Percentiles rank a stretch among this genome's conserved stretches.
Evolutionary conservation across 768 basidiomycete species (phyloP).

Genomic region (Kwoniella mangroviensis): DNA sequence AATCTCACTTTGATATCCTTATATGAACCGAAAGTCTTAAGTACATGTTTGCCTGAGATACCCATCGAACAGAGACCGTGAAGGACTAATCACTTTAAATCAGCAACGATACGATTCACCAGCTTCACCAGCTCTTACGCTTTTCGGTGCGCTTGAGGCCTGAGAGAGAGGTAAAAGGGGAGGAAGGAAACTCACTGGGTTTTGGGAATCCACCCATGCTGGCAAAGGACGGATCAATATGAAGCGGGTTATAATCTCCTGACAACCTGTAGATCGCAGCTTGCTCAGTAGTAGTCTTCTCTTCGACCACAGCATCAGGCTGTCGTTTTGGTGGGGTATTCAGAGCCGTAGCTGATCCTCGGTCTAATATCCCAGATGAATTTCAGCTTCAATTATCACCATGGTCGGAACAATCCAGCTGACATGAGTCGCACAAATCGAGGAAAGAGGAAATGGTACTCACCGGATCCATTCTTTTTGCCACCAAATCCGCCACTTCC

Average conservation of each 20-base stretch:
- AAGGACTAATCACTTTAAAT: constrained; percentile 40
- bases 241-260: constrained; percentile 89
- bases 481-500: constrained; percentile 97
- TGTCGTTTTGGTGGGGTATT: constrained; percentile 80
- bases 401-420: background rate
- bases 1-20: constrained; percentile 97
- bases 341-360: constrained; percentile 80
- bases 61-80: constrained; percentile 88
- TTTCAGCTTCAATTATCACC: too few species aligned
- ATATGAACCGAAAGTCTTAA: constrained; percentile 81
- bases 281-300: constrained; percentile 78
- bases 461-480: constrained; percentile 79
- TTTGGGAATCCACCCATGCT: constrained; percentile 92
- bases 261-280: constrained; percentile 91
- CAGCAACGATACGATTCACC: too few species aligned
- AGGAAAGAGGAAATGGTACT: constrained; percentile 33
- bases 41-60: constrained; percentile 86
- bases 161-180: background rate
- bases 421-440: background rate
- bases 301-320: constrained; percentile 85
- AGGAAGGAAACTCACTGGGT: constrained; percentile 63
- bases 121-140: too few species aligned
- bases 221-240: constrained; percentile 91
- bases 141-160: constrained; percentile 56
- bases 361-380: constrained; percentile 64